These are phyloP conservation scores for Leccinum pachyderme DNA, from an alignment of 1,284 basidiomycete genomes.

Conservation along the genomic window DNA sequence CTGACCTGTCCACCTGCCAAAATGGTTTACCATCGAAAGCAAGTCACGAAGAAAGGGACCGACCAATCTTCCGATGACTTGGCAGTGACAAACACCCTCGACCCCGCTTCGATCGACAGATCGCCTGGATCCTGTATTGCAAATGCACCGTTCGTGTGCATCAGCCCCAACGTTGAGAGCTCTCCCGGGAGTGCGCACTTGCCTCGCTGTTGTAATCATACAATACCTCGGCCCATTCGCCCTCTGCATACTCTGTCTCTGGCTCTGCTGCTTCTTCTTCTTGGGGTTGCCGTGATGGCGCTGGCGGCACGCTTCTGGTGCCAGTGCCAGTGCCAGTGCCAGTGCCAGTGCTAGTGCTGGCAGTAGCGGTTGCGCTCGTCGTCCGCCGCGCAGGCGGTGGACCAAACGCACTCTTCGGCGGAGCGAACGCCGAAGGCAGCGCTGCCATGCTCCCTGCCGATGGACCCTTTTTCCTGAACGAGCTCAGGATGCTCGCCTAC, in stretches of 20 bases:
- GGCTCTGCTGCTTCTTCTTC: background rate
- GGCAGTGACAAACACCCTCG: slow-evolving; percentile 58
- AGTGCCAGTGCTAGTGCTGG: too few relatives aligned
- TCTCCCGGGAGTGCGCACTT: slow-evolving; percentile 15
- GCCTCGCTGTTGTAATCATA: slow-evolving; percentile 74
- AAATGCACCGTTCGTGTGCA: background rate
- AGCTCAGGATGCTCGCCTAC: background rate
- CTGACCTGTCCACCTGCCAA: slow-evolving; percentile 72
- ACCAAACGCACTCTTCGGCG: background rate
- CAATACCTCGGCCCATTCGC: slow-evolving; percentile 75
- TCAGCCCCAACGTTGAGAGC: background rate
- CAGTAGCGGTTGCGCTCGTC: background rate
- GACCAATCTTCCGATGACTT: slow-evolving; percentile 74
- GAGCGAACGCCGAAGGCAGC: background rate
- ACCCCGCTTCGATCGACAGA: slow-evolving; percentile 52
- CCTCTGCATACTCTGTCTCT: slow-evolving; percentile 39
- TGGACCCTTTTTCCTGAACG: background rate
- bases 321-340: too few relatives aligned
- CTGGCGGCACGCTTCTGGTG: background rate
- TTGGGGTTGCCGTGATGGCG: background rate
- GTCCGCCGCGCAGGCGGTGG: background rate
- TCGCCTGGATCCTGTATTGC: slow-evolving; percentile 64
- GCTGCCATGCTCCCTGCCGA: background rate
- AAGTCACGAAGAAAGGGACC: too few relatives aligned
- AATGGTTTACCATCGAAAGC: background rate